Evolutionary conservation across 2,329 filamentous ascomycete species (phyloP).

Genomic region (Coleophoma eucalyptorum): DNA sequence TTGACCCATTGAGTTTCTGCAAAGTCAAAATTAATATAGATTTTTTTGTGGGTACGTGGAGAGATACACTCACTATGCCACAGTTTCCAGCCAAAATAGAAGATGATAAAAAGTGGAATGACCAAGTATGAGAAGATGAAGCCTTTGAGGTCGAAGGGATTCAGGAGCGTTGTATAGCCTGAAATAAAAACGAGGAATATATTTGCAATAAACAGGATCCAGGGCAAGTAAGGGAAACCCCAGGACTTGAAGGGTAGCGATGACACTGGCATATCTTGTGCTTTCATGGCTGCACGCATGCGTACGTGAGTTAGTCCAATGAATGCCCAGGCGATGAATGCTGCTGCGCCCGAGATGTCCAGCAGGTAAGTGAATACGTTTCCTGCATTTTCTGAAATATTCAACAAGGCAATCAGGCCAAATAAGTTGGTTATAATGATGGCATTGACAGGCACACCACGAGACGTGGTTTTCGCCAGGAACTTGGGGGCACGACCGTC

Average conservation of each 20-base stretch:
- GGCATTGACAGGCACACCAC: constrained; percentile 55
- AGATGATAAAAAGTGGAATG: constrained; percentile 42
- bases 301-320: constrained; percentile 37
- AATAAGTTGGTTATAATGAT: constrained; percentile 50
- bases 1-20: not conserved
- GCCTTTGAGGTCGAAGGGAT: constrained; percentile 41
- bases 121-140: constrained; percentile 55
- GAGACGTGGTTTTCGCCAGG: constrained; percentile 41
- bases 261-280: constrained; percentile 30
- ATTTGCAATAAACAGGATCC: constrained; percentile 46
- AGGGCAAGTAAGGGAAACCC: constrained; percentile 44
- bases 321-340: constrained; percentile 32
- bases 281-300: constrained; percentile 32
- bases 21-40: not conserved
- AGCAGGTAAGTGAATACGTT: constrained; percentile 55
- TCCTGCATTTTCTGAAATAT: constrained; percentile 49
- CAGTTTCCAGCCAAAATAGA: constrained; percentile 43
- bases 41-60: too few species aligned
- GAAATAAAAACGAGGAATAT: constrained; percentile 46
- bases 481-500: constrained; percentile 43
- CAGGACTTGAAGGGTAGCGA: constrained; percentile 39
- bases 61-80: constrained; percentile 16
- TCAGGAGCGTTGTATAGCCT: constrained; percentile 47
- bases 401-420: constrained; percentile 57
- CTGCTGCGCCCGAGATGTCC: constrained; percentile 36